Evolutionary conservation across 108 stramenopile genomes (phyloP).

Genomic region (Skeletonema tropicum): DNA sequence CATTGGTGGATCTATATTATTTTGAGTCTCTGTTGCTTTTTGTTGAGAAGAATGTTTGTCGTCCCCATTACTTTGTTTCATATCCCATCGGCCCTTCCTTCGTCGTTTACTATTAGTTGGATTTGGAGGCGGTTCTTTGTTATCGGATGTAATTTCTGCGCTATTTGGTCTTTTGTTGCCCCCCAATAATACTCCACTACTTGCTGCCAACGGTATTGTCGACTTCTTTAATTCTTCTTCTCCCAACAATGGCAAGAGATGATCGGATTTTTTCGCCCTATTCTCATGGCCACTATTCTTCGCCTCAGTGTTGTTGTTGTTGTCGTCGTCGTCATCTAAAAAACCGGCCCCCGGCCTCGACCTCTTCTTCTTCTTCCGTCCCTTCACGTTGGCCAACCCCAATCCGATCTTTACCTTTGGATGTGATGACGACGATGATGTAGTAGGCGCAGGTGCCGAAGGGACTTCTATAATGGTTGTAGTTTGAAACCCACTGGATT

Average conservation of each 20-base stretch:
- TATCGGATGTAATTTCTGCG: slow-evolving; percentile 4
- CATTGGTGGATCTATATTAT: background rate
- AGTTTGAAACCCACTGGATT: slow-evolving; percentile 21
- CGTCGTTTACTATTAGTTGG: slow-evolving; percentile 40
- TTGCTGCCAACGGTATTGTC: background rate
- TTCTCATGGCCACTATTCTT: slow-evolving; percentile 16
- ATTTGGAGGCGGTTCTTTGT: slow-evolving; percentile 22
- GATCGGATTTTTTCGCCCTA: slow-evolving; percentile 4
- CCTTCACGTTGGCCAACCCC: slow-evolving; percentile 17
- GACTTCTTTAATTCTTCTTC: slow-evolving; percentile 26
- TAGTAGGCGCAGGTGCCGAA: background rate
- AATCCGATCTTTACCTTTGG: slow-evolving; percentile 39
- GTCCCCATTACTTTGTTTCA: slow-evolving; percentile 27
- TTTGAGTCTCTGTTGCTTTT: background rate
- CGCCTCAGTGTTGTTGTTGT: slow-evolving; percentile 25
- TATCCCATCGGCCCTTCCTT: slow-evolving; percentile 64
- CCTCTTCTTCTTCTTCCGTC: slow-evolving; percentile 34
- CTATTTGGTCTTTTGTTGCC: slow-evolving; percentile 21
- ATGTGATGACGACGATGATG: background rate
- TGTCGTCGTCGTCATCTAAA: slow-evolving; percentile 35
- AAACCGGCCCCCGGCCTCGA: slow-evolving; percentile 14
- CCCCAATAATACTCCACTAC: slow-evolving; percentile 21
- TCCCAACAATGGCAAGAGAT: slow-evolving; percentile 10
- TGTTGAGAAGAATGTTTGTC: background rate
- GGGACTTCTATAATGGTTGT: slow-evolving; percentile 4